Percentiles rank a stretch among this genome's conserved stretches.
Conservation (phyloP, 306 rosid genomes). For the Begonia fuchsioides region DNA sequence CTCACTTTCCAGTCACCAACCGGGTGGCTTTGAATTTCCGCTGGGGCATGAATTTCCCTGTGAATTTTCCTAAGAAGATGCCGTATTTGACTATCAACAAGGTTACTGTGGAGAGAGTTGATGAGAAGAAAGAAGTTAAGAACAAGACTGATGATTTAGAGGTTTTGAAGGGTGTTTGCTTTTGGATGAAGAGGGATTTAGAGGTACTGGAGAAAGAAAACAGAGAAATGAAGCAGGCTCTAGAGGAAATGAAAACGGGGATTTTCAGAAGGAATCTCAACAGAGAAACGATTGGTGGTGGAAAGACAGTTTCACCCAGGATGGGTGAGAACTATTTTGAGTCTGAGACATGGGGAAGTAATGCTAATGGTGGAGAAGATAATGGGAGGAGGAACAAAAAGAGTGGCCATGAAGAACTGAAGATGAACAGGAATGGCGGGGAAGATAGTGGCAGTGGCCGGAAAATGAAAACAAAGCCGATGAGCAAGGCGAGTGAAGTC, state of each 20-base stretch:
- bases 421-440: conserved; percentile 21
- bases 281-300: conserved; percentile 12
- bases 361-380: conserved; percentile 32
- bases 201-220: conserved; percentile 56
- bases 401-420: conserved; percentile 16
- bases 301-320: conserved; percentile 11
- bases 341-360: conserved; percentile 42
- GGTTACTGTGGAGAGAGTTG: conserved; percentile 52
- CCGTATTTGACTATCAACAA: conserved; percentile 52
- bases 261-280: conserved; percentile 13
- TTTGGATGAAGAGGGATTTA: conserved; percentile 51
- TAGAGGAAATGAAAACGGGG: conserved; percentile 40
- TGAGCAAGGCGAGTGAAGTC: conserved; percentile 26
- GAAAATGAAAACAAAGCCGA: conserved; percentile 23
- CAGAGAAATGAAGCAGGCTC: conserved; percentile 40
- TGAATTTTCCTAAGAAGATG: conserved; percentile 25
- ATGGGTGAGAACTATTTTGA: conserved; percentile 20
- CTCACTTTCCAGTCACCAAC: conserved; percentile 41
- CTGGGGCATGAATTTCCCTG: conserved; percentile 54
- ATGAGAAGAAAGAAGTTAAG: conserved; percentile 23
- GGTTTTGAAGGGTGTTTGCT: conserved; percentile 40
- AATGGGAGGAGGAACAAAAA: conserved; percentile 26
- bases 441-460: conserved; percentile 34
- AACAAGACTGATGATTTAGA: conserved; percentile 27
- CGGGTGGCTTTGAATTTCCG: conserved; percentile 29